Conservation (phyloP, 2,329 filamentous ascomycete genomes). For the Stachybotrys elegans region DNA sequence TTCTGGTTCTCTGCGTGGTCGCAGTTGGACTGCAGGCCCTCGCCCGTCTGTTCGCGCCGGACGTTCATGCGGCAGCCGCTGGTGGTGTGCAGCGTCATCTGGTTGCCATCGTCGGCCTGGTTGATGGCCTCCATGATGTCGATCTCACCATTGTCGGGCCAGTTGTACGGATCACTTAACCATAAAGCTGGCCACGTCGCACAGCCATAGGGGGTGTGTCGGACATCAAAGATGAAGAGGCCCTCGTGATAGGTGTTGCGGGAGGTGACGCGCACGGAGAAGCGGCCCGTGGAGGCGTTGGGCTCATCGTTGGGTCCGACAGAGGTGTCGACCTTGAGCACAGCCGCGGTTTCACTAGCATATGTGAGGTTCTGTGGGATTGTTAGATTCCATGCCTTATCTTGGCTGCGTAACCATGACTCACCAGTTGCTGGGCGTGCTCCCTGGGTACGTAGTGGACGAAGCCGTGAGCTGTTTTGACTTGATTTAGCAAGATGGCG, state of each 20-base stretch:
- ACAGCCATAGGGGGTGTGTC: conserved; percentile 59
- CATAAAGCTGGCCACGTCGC: conserved; percentile 63
- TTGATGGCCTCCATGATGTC: conserved; percentile 58
- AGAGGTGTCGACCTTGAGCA: conserved; percentile 57
- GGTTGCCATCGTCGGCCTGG: conserved; percentile 47
- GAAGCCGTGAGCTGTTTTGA: conserved; percentile 35
- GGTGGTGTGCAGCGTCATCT: conserved; percentile 56
- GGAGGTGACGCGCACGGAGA: conserved; percentile 59
- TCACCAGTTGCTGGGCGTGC: conserved; percentile 37
- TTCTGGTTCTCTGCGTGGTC: conserved; percentile 46
- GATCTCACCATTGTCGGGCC: conserved; percentile 62
- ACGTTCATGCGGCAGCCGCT: conserved; percentile 47
- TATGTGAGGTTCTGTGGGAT: conserved; percentile 55
- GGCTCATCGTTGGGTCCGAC: conserved; percentile 42
- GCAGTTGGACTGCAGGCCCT: conserved; percentile 38
- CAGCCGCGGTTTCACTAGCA: conserved; percentile 44
- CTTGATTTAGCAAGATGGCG: conserved; percentile 3
- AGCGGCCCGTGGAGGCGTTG: conserved; percentile 53
- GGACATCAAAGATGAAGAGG: conserved; percentile 63
- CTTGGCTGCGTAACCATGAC: conserved; percentile 7
- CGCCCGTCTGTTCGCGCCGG: conserved; percentile 48
- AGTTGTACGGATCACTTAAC: conserved; percentile 55
- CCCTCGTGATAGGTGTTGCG: conserved; percentile 55
- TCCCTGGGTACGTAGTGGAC: conserved; percentile 47
- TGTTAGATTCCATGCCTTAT: background rate